Evolutionary conservation across 106 monocot genomes (phyloP).

Genomic region (Platanthera guangdongensis): DNA sequence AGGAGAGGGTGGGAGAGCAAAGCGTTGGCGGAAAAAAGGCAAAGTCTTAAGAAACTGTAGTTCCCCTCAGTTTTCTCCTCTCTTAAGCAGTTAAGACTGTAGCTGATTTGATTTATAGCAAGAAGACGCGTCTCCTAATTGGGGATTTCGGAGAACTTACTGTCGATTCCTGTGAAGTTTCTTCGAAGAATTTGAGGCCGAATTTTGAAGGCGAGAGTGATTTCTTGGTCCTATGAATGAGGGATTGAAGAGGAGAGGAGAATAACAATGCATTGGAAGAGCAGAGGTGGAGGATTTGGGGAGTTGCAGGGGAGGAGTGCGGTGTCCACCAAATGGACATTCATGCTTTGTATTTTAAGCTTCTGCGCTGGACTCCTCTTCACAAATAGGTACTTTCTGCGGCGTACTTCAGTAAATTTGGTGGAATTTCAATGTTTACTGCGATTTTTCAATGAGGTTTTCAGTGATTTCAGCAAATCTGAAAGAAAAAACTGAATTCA

Average conservation of each 20-base stretch:
- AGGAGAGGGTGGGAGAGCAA: neutral
- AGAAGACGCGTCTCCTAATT: neutral
- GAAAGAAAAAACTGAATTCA: neutral
- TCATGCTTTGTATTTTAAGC: constrained; percentile 13
- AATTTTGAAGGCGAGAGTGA: neutral
- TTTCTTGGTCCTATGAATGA: neutral
- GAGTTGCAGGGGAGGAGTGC: constrained; percentile 1
- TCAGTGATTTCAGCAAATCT: neutral
- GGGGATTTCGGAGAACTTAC: neutral
- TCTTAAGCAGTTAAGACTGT: neutral
- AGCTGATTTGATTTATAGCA: neutral
- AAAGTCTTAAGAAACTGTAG: neutral
- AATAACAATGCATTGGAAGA: constrained; percentile 4
- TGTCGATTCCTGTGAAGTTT: neutral
- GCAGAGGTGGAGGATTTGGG: constrained; percentile 6
- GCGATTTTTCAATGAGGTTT: neutral
- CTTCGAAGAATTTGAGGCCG: neutral
- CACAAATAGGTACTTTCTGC: constrained; percentile 8
- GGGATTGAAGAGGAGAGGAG: neutral
- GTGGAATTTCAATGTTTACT: neutral
- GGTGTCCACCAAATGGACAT: constrained; percentile 4
- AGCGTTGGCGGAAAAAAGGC: neutral
- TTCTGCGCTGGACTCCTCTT: constrained; percentile 9
- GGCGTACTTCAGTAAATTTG: neutral
- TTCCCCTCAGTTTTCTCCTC: neutral